Base-by-base conservation (phyloP, 768 basidiomycete species). In the Russula sp. region DNA sequence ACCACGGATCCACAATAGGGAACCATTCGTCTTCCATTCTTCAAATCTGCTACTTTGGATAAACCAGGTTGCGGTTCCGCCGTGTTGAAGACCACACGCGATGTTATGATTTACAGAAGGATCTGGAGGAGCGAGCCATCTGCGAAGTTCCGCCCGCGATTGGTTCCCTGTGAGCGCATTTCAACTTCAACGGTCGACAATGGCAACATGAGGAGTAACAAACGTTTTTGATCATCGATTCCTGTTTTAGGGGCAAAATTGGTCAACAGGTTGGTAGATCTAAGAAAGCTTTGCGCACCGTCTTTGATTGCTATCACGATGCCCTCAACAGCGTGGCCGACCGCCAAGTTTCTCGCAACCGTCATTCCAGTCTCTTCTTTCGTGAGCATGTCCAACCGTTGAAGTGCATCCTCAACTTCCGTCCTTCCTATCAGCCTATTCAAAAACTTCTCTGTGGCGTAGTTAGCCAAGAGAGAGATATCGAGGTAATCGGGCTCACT, bases 1-100 rank as follows among this genome's bases (percentile, higher is more conserved):
- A 8, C 61, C 61, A 20, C 34, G 55, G 39, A 57, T 62, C 61
- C 61, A 56, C 20, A 62, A 44, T 11, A 62, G 34, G 2, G 55
- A 57, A 0, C 55, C 34, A 6, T 42, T 45, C 20, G 6, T 5
- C 11, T 57, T 62, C 61, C 61, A 62, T 0, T 57, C 32, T 0
- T n/a, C 16, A 39, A 62, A 62, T 20, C 6, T 32, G 5, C 6
- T 11, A 1, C 61, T 20, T 18, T 20, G 20, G n/a, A 35, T 42
- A 10, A 62, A 62, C 61, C 61, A 62, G 0, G 27, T 13, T 22
- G 61, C 48, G 6, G 61, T 56, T 9, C 55, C 55, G 5, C 37
- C 6, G 22, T 52, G 40, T 0, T 52, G 61, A 5, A 13, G 39
- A 2, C 32, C 49, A 6, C n/a, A n/a, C 8, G 61, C 55, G 16